Percentiles rank a stretch among this genome's conserved stretches.
Conservation (phyloP, 1,139 yeast species). For the Zhuliangozyma blackwelliae region DNA sequence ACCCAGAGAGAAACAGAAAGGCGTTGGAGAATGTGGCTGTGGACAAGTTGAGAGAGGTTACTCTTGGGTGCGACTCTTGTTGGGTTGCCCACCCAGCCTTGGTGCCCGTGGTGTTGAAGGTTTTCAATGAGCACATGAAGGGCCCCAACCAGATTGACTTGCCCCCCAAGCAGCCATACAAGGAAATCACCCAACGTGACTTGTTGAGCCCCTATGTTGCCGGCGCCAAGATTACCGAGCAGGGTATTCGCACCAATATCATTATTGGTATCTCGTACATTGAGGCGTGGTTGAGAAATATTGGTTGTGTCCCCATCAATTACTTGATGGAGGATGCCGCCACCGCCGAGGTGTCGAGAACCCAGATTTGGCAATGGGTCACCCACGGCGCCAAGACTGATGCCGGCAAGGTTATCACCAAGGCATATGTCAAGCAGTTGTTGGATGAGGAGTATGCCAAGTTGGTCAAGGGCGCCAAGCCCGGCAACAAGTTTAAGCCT, state of each 20-base stretch:
- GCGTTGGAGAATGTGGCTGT: constrained; percentile 71
- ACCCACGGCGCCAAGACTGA: constrained; percentile 65
- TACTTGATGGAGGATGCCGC: constrained; percentile 87
- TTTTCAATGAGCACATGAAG: constrained; percentile 78
- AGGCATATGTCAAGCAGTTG: constrained; percentile 50
- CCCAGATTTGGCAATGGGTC: constrained; percentile 83
- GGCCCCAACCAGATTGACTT: constrained; percentile 77
- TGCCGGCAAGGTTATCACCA: constrained; percentile 54
- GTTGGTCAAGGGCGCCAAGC: constrained; percentile 42
- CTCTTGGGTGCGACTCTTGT: constrained; percentile 76
- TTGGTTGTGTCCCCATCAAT: constrained; percentile 81
- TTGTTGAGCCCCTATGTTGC: constrained; percentile 67
- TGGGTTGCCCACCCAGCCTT: constrained; percentile 84
- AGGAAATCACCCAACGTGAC: constrained; percentile 58
- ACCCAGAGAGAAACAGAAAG: constrained; percentile 55
- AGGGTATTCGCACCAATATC: constrained; percentile 68
- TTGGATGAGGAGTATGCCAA: constrained; percentile 61
- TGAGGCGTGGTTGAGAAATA: constrained; percentile 80
- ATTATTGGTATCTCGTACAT: constrained; percentile 72
- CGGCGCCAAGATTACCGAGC: constrained; percentile 62
- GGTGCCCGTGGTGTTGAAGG: constrained; percentile 70
- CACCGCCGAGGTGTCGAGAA: constrained; percentile 80
- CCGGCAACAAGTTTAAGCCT: constrained; percentile 58
- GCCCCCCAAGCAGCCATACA: constrained; percentile 42
- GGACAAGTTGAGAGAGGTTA: constrained; percentile 72